Percentiles rank a stretch among this genome's conserved stretches.
These are phyloP conservation scores for Albugo candida DNA, from an alignment of 352 stramenopile species.

Conservation along the genomic window DNA sequence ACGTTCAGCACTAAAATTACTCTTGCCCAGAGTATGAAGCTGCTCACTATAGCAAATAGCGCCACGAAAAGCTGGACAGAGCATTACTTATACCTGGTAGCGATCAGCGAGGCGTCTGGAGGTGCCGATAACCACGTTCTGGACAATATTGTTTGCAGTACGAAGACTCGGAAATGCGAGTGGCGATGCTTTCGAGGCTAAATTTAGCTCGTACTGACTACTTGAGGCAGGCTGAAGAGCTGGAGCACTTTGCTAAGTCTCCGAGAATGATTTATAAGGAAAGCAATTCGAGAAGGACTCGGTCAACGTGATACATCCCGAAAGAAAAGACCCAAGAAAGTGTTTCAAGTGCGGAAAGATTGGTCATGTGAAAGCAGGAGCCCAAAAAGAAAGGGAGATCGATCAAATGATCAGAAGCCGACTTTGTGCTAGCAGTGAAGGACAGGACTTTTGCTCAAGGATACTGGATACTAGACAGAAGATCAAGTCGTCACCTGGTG, in stretches of 20 bases:
- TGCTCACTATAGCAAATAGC: background rate
- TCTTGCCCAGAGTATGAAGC: background rate
- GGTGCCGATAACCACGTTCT: background rate
- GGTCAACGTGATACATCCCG: background rate
- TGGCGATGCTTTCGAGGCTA: background rate
- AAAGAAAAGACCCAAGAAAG: background rate
- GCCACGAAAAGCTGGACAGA: background rate
- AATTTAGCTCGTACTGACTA: background rate
- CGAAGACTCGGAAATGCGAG: background rate
- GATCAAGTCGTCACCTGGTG: background rate
- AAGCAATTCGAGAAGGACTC: background rate
- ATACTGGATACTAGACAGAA: background rate
- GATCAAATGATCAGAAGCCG: background rate
- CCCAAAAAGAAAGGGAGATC: background rate
- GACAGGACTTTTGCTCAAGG: background rate
- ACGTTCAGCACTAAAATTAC: background rate
- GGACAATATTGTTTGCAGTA: background rate
- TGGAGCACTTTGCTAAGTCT: background rate
- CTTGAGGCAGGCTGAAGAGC: background rate
- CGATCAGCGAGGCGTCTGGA: background rate
- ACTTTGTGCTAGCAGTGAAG: background rate
- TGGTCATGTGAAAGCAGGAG: background rate
- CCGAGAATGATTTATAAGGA: background rate
- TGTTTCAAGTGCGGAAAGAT: background rate
- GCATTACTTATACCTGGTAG: background rate